phyloP scores from a whole-genome alignment of 2,329 filamentous ascomycete genomes.

The Arachnomyces sp. region DNA sequence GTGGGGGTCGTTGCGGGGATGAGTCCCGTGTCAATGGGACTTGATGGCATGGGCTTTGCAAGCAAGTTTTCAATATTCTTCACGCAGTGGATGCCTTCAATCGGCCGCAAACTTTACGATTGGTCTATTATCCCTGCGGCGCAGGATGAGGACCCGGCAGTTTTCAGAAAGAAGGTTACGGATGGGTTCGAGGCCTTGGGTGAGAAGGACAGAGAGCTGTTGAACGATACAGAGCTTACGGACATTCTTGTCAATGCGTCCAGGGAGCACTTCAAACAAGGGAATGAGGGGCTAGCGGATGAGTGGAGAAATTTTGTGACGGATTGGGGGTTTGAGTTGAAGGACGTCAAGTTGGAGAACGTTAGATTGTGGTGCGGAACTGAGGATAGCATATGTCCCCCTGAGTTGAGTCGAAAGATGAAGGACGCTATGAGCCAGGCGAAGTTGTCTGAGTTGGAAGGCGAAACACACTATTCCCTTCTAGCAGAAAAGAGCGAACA shows the following conservation, averaged over 20 bases:
- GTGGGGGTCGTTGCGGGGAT: slow-evolving; percentile 32
- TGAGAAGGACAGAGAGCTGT: background rate
- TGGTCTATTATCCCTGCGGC: slow-evolving; percentile 12
- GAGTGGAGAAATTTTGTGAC: slow-evolving; percentile 21
- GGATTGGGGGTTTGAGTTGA: slow-evolving; percentile 23
- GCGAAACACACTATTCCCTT: slow-evolving; percentile 17
- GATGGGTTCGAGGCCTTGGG: slow-evolving; percentile 1
- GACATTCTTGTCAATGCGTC: slow-evolving; percentile 9
- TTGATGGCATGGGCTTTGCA: slow-evolving; percentile 20
- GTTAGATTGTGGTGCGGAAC: slow-evolving; percentile 24
- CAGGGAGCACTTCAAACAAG: slow-evolving; percentile 22
- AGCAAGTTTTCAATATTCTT: slow-evolving; percentile 5
- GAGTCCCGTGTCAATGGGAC: slow-evolving; percentile 28
- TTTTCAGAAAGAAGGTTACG: background rate
- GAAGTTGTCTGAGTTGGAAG: slow-evolving; percentile 25
- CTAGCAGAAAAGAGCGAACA: no score
- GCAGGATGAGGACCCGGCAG: slow-evolving; percentile 2
- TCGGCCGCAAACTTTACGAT: slow-evolving; percentile 18
- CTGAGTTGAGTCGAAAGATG: slow-evolving; percentile 31
- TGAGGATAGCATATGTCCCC: slow-evolving; percentile 21
- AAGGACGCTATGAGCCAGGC: slow-evolving; percentile 27
- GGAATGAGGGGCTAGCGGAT: slow-evolving; percentile 16
- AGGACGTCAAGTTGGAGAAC: slow-evolving; percentile 18
- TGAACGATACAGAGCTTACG: slow-evolving; percentile 10
- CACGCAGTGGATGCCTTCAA: slow-evolving; percentile 9